Percentiles rank a stretch among this genome's conserved stretches.
These are phyloP conservation scores for Aspergillus quadricinctus DNA, from an alignment of 2,329 filamentous ascomycete species.

Conservation along the genomic window DNA sequence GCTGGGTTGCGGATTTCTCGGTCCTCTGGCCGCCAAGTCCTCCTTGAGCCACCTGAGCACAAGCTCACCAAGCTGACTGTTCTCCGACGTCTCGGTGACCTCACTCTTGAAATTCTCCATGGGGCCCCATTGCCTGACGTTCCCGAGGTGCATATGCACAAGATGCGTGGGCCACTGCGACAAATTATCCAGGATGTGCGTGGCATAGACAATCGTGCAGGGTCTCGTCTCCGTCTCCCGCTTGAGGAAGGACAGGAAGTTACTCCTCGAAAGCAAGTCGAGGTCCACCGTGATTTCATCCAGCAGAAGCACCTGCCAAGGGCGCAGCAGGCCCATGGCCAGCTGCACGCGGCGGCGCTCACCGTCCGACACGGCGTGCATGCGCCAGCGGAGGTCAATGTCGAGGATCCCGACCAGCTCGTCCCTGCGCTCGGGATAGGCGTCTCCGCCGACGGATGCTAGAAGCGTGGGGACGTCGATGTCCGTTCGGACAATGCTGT, in stretches of 20 bases:
- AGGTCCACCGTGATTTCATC: constrained; percentile 98
- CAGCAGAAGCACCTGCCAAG: constrained; percentile 85
- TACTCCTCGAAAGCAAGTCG: constrained; percentile 76
- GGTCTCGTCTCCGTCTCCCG: constrained; percentile 74
- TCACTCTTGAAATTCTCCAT: constrained; percentile 64
- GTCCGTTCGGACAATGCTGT: constrained; percentile 91
- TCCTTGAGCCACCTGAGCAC: constrained; percentile 82
- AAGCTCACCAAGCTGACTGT: constrained; percentile 79
- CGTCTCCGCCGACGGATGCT: constrained; percentile 77
- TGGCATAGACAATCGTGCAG: constrained; percentile 95
- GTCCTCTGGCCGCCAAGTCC: constrained; percentile 74
- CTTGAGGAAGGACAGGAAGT: constrained; percentile 83
- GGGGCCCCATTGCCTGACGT: constrained; percentile 78
- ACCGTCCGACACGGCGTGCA: constrained; percentile 93
- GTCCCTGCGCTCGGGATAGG: constrained; percentile 75
- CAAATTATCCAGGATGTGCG: constrained; percentile 93
- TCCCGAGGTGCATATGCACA: constrained; percentile 89
- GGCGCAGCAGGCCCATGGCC: constrained; percentile 88
- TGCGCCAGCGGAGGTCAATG: constrained; percentile 86
- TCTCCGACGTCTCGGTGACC: constrained; percentile 57
- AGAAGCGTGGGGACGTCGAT: constrained; percentile 87
- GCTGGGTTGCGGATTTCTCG: constrained; percentile 58
- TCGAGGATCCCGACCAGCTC: constrained; percentile 85
- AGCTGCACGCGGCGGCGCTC: constrained; percentile 89
- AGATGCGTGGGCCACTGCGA: constrained; percentile 93